These are phyloP conservation scores for Hyaloscypha variabilis DNA, from an alignment of 495 filamentous ascomycete species.

Conservation along the genomic window DNA sequence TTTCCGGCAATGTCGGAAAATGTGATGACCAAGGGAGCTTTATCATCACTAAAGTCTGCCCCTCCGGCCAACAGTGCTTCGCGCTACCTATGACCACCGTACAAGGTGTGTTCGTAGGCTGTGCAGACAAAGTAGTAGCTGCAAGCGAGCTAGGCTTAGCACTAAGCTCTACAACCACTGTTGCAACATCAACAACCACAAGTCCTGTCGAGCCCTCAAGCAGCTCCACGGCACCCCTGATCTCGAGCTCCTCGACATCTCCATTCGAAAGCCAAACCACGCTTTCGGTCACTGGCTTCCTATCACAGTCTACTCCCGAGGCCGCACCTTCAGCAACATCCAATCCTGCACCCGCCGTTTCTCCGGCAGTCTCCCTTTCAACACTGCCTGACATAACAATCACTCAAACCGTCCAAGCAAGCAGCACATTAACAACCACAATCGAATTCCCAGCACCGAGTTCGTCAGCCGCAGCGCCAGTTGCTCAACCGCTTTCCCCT, in stretches of 20 bases:
- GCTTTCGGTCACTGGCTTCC: neutral
- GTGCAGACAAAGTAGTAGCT: slow-evolving; percentile 22
- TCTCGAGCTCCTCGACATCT: neutral
- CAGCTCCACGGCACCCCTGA: neutral
- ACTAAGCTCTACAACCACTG: neutral
- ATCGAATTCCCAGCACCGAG: neutral
- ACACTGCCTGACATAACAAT: neutral
- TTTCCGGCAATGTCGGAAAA: slow-evolving; percentile 24
- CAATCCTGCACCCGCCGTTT: neutral
- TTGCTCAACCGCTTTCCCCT: neutral
- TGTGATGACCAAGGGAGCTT: slow-evolving; percentile 27
- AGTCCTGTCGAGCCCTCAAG: too few species aligned
- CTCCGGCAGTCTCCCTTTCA: neutral
- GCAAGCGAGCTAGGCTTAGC: slow-evolving; percentile 12
- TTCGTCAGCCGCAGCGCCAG: neutral
- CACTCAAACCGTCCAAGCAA: neutral
- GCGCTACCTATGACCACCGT: slow-evolving; percentile 30
- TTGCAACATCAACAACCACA: neutral
- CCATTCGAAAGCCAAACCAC: slow-evolving; percentile 4
- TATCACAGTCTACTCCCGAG: neutral
- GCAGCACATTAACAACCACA: neutral
- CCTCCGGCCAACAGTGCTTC: slow-evolving; percentile 22
- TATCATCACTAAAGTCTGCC: slow-evolving; percentile 24
- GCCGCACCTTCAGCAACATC: neutral
- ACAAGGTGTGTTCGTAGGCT: slow-evolving; percentile 28